A percentile compares a stretch with the other conserved stretches of the same genome.
Conservation (phyloP, 163 green algal species). For the Picocystis sp. region DNA sequence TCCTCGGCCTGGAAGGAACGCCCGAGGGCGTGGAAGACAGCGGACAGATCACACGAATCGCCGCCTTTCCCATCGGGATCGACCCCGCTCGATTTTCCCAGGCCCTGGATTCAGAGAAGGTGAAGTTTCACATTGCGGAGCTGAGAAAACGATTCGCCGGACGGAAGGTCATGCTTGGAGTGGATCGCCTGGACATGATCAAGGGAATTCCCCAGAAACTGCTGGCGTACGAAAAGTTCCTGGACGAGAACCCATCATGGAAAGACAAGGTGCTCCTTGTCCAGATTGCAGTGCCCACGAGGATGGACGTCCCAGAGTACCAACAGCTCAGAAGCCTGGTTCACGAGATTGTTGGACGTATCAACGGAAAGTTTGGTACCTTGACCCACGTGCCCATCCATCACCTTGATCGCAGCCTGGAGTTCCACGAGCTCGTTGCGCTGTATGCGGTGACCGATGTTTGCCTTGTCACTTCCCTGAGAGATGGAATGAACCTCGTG, state of each 20-base stretch:
- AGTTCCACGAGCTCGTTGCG: slow-evolving; percentile 87
- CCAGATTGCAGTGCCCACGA: slow-evolving; percentile 90
- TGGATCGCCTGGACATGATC: slow-evolving; percentile 98
- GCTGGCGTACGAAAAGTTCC: slow-evolving; percentile 97
- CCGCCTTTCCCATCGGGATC: slow-evolving; percentile 86
- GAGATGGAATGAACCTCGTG: slow-evolving; percentile 99
- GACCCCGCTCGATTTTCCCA: slow-evolving; percentile 82
- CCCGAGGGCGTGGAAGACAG: slow-evolving; percentile 88
- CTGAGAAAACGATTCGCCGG: slow-evolving; percentile 59
- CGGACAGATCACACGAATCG: slow-evolving; percentile 65
- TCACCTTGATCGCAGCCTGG: slow-evolving; percentile 72
- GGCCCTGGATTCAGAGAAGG: slow-evolving; percentile 63
- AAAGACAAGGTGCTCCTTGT: slow-evolving; percentile 82
- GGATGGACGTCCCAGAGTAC: slow-evolving; percentile 94
- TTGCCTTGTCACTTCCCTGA: slow-evolving; percentile 73
- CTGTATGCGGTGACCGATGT: slow-evolving; percentile 94
- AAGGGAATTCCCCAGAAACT: slow-evolving; percentile 99
- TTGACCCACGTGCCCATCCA: slow-evolving; percentile 94
- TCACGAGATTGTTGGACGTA: slow-evolving; percentile 96
- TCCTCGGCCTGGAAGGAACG: slow-evolving; percentile 86
- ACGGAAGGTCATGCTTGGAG: slow-evolving; percentile 82
- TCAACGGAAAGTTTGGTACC: slow-evolving; percentile 94
- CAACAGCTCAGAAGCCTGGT: slow-evolving; percentile 67
- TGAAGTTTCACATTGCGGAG: slow-evolving; percentile 72
- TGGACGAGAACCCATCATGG: slow-evolving; percentile 93